Percentiles rank a stretch among this genome's conserved stretches.
Conservation (phyloP, 805 yeast species). For the Candida quercuum region DNA sequence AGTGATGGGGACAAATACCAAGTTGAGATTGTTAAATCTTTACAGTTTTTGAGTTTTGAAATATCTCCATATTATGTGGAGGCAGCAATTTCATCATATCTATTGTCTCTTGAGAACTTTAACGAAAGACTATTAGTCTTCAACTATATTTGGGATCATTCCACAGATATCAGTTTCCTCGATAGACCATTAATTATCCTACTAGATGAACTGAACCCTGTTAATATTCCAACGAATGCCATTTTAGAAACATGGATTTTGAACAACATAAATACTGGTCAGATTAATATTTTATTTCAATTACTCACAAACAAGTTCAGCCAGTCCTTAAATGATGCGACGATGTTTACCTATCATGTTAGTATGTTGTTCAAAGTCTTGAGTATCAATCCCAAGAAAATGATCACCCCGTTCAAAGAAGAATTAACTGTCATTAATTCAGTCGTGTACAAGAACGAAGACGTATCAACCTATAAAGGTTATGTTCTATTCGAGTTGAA, state of each 20-base stretch:
- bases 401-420: slow-evolving; percentile 45
- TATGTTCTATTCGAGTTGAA: slow-evolving; percentile 41
- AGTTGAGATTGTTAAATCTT: slow-evolving; percentile 61
- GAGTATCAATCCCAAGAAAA: slow-evolving; percentile 33
- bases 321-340: slow-evolving; percentile 51
- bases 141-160: slow-evolving; percentile 69
- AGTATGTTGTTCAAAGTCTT: slow-evolving; percentile 49
- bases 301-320: slow-evolving; percentile 52
- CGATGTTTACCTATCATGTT: slow-evolving; percentile 57
- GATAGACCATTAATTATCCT: slow-evolving; percentile 61
- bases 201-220: slow-evolving; percentile 53
- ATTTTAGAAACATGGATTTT: slow-evolving; percentile 46
- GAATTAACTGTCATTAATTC: slow-evolving; percentile 57
- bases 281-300: slow-evolving; percentile 56
- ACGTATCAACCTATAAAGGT: slow-evolving; percentile 56
- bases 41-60: slow-evolving; percentile 56
- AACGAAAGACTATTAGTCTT: slow-evolving; percentile 47
- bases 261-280: slow-evolving; percentile 41
- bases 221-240: slow-evolving; percentile 37
- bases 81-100: slow-evolving; percentile 60
- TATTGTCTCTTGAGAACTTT: slow-evolving; percentile 36
- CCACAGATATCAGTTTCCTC: slow-evolving; percentile 45
- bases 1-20: slow-evolving; percentile 43
- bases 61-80: slow-evolving; percentile 56
- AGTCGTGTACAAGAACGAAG: slow-evolving; percentile 36